Evolutionary conservation across 2,329 filamentous ascomycete genomes (phyloP).

Genomic region (Colletotrichum lentis): DNA sequence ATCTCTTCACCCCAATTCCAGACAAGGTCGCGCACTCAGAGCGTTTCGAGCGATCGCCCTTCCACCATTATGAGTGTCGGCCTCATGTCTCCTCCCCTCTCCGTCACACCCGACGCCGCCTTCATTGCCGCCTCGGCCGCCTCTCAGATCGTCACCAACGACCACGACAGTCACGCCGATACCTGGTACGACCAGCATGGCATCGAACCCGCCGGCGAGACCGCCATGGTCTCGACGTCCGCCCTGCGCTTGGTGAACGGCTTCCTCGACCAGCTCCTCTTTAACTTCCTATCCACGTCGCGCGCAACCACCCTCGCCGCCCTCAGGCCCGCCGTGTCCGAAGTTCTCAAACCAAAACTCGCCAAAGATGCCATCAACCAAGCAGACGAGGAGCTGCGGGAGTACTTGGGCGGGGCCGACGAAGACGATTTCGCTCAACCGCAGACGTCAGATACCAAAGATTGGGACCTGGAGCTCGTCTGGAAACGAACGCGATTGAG

Average conservation of each 20-base stretch:
- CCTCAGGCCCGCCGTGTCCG: slow-evolving; percentile 81
- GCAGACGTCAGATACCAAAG: slow-evolving; percentile 61
- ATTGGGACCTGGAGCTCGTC: slow-evolving; percentile 89
- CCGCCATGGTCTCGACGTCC: slow-evolving; percentile 74
- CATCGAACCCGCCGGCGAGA: slow-evolving; percentile 70
- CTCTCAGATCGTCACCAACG: slow-evolving; percentile 88
- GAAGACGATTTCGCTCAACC: slow-evolving; percentile 73
- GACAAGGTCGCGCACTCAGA: slow-evolving; percentile 63
- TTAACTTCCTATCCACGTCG: slow-evolving; percentile 83
- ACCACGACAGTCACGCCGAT: slow-evolving; percentile 78
- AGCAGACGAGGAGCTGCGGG: slow-evolving; percentile 85
- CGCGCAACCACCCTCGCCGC: slow-evolving; percentile 78
- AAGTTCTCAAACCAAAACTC: slow-evolving; percentile 88
- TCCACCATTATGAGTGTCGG: slow-evolving; percentile 66
- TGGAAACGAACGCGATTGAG: slow-evolving; percentile 94
- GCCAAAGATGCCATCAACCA: slow-evolving; percentile 84
- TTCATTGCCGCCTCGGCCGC: slow-evolving; percentile 91
- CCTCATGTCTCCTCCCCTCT: slow-evolving; percentile 71
- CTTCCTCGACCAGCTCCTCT: slow-evolving; percentile 93
- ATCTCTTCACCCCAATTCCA: slow-evolving; percentile 46
- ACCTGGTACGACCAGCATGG: slow-evolving; percentile 75
- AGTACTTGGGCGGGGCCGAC: slow-evolving; percentile 82
- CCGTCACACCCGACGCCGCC: slow-evolving; percentile 77
- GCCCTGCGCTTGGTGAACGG: slow-evolving; percentile 84
- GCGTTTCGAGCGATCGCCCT: slow-evolving; percentile 75